Base-by-base conservation (phyloP, 129 eudicot genomes). In the Flaveria ramosissima region DNA sequence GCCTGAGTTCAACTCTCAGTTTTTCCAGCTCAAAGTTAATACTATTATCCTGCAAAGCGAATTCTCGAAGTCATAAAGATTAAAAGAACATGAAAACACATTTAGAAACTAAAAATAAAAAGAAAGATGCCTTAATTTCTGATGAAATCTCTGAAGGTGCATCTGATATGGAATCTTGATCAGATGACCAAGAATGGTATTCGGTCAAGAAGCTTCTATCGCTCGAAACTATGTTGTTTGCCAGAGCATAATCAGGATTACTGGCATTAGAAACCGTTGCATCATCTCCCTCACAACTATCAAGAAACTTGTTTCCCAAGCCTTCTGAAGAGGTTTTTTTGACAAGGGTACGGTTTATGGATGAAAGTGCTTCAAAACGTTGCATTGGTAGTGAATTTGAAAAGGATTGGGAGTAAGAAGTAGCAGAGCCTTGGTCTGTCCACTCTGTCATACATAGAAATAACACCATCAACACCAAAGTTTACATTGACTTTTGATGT, bases 21-120 rank as follows among this genome's bases (percentile, higher is more conserved):
- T 90, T 90, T 79, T 93, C 98, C 11, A 93, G 86, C 92, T 90
- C 98, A 82, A 85, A 85, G 70, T 77, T 72, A 66, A 86, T 46
- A 74, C 67, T 52, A 56, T 76, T 76, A 21, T 27, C 86, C 98
- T 92, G 81, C 67, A 80, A 3, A 27, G 42, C 11, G 20, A 45
- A 16, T 17, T 9, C 42, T 19, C 47, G 19, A 47, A 75, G 51
- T 47, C 52, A 14, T 75, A 2, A 30, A 27, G 50, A 32, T 62
- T 46, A 62, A 36, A 17, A 53, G 9, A 46, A 51, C 47, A 23
- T 24, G 39, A 74, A 74, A n/a, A 21, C 67, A 19, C 9, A 53
- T 59, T 21, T 20, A 20, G 16, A 55, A 59, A 59, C 19, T 7
- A 21, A 0, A 47, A n/a, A 57, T 5, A 42, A 23, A 42, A 17